Evolutionary conservation across 1,284 basidiomycete species (phyloP).

Genomic region (Leccinum pachyderme): DNA sequence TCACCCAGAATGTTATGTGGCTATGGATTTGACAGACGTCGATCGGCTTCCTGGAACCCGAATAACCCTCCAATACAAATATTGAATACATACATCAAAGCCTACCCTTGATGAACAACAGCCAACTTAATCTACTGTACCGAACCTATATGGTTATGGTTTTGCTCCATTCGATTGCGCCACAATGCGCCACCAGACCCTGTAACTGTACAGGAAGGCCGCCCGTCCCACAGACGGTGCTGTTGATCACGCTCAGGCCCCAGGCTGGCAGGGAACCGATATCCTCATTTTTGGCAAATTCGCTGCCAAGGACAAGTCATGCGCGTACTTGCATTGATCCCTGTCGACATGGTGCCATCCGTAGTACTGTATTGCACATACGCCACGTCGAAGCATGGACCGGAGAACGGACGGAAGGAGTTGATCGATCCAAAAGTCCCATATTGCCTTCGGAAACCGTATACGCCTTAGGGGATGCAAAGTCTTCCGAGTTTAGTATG

Average conservation of each 20-base stretch:
- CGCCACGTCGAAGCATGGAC: neutral
- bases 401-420: neutral
- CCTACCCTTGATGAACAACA: neutral
- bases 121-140: neutral
- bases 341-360: neutral
- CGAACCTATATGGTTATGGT: too few relatives aligned
- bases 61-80: neutral
- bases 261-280: too few relatives aligned
- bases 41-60: neutral
- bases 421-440: neutral
- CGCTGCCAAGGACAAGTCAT: neutral
- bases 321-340: neutral
- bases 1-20: neutral
- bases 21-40: neutral
- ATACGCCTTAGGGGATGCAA: neutral
- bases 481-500: neutral
- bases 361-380: neutral
- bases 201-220: neutral
- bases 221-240: neutral
- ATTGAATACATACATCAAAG: neutral
- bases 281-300: neutral
- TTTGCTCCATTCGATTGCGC: neutral
- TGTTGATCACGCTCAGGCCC: neutral
- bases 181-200: neutral
- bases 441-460: neutral